Conservation (phyloP, 805 yeast genomes). For the Ogataea nitratoaversa region DNA sequence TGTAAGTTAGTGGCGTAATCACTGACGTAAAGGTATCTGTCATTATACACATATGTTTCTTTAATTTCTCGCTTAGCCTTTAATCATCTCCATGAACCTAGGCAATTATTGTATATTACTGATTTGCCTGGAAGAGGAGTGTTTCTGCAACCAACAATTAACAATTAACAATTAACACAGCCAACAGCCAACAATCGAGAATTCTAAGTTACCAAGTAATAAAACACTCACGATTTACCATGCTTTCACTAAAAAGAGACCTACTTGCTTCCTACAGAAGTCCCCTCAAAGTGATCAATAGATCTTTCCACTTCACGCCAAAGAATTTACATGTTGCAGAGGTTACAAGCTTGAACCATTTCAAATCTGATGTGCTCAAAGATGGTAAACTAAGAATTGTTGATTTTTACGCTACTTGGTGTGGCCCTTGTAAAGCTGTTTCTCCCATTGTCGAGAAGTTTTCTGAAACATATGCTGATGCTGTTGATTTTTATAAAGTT, state of each 20-base stretch:
- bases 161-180: no score
- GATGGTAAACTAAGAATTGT: conserved; percentile 44
- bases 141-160: no score
- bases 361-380: conserved; percentile 29
- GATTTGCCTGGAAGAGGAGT: no score
- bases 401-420: conserved; percentile 72
- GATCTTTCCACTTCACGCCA: conserved; percentile 12
- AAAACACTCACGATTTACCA: no score
- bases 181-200: no score
- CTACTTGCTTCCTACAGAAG: conserved; percentile 2
- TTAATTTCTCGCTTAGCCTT: no score
- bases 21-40: no score
- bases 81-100: no score
- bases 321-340: conserved; percentile 28
- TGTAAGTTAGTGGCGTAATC: no score
- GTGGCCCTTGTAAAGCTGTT: conserved; percentile 76
- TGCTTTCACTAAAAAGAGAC: not conserved
- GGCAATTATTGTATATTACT: no score
- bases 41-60: no score
- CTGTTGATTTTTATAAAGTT: conserved; percentile 60
- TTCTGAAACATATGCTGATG: conserved; percentile 37
- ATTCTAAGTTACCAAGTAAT: no score
- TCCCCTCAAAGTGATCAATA: conserved; percentile 6
- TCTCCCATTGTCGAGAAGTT: conserved; percentile 49
- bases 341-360: conserved; percentile 31